phyloP scores from a whole-genome alignment of 2,329 filamentous ascomycete genomes.

The Penicillium sp. region DNA sequence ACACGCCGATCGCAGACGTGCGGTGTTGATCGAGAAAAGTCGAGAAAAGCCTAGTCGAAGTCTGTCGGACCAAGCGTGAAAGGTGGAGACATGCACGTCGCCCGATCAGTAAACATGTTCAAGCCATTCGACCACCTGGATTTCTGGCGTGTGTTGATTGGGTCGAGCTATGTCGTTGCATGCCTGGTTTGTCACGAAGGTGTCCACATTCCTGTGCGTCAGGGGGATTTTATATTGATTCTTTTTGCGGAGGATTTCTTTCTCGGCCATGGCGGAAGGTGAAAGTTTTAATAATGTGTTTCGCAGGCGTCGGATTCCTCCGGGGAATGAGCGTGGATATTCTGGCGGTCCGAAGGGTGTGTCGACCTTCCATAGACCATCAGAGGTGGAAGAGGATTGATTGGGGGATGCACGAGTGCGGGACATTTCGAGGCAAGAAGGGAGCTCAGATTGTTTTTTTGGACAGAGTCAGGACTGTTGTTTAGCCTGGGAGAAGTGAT shows the following conservation, averaged over 20 bases:
- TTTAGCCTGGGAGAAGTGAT: not conserved
- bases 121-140: conserved; percentile 77
- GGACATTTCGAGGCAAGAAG: not conserved
- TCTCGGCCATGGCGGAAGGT: conserved; percentile 34
- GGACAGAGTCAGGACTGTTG: not conserved
- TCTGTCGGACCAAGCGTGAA: conserved; percentile 1
- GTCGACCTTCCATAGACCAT: conserved; percentile 33
- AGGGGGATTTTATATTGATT: conserved; percentile 36
- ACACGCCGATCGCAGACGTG: conserved; percentile 6
- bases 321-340: conserved; percentile 26
- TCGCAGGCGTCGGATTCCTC: conserved; percentile 36
- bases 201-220: conserved; percentile 39
- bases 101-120: conserved; percentile 65
- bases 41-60: conserved; percentile 22
- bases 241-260: conserved; percentile 36
- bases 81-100: conserved; percentile 25
- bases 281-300: conserved; percentile 36
- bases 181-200: conserved; percentile 35
- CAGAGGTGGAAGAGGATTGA: conserved; percentile 23
- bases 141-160: conserved; percentile 57
- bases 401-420: not conserved
- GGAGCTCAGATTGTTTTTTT: not conserved
- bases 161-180: conserved; percentile 56
- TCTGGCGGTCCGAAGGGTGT: conserved; percentile 34
- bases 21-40: conserved; percentile 20